phyloP scores from a whole-genome alignment of 495 filamentous ascomycete genomes.

The Melanomma pulvis-pyrius region DNA sequence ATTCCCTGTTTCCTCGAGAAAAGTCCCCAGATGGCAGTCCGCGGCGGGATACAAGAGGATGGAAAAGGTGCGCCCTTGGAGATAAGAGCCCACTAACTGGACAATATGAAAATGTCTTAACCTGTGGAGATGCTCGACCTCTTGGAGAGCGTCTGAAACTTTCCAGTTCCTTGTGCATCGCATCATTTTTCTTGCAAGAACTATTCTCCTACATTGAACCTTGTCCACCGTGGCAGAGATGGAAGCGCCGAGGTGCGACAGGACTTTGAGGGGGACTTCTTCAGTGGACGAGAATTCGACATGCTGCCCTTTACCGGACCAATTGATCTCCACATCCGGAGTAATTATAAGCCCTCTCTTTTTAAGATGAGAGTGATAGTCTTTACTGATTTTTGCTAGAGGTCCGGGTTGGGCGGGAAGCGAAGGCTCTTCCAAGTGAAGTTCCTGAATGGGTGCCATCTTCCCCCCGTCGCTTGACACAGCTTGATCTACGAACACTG shows the following conservation, averaged over 20 bases:
- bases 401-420: background rate
- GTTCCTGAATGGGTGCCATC: background rate
- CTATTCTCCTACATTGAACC: slow-evolving; percentile 27
- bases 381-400: background rate
- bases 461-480: background rate
- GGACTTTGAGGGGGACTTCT: slow-evolving; percentile 8
- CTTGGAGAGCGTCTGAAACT: slow-evolving; percentile 13
- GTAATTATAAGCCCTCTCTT: background rate
- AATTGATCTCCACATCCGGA: slow-evolving; percentile 7
- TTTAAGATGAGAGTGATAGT: background rate
- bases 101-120: slow-evolving; percentile 31
- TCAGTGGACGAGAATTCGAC: slow-evolving; percentile 1
- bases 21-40: slow-evolving; percentile 15
- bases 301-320: slow-evolving; percentile 26
- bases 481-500: background rate
- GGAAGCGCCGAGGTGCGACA: slow-evolving; percentile 3
- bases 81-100: slow-evolving; percentile 28
- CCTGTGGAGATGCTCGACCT: slow-evolving; percentile 32
- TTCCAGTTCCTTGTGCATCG: slow-evolving; percentile 7
- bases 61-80: slow-evolving; percentile 10
- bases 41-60: slow-evolving; percentile 35
- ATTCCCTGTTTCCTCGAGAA: slow-evolving; percentile 19
- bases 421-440: background rate
- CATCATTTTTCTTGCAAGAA: slow-evolving; percentile 33
- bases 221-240: slow-evolving; percentile 20